Evolutionary conservation across 176 grass and related monocot species (phyloP), one percentile per base, ranked within the genome.

Genomic region (Triticum monococcum): DNA sequence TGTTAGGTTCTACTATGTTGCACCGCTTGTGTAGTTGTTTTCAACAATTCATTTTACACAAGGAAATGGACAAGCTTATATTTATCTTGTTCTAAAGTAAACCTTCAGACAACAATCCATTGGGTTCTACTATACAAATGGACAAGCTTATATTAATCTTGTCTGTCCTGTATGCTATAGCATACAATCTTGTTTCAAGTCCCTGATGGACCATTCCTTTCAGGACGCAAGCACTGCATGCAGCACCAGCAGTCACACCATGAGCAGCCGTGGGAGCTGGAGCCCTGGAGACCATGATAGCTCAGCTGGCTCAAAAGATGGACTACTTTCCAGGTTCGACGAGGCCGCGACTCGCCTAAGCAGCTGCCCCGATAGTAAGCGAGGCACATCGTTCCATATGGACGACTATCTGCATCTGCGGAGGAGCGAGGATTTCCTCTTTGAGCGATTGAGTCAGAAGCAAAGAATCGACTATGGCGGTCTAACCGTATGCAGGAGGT

Each of bases 201-300:
- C 35, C 52, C 33, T 80, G 75, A 70, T 66, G 68, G 60, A 59
- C 22, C 8, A 40, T 86, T 37, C 24, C 41, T 85, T 85, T 81
- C 88, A 99, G 97, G 94, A 75, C 82, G 77, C 75, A 85, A 81
- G 54, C 83, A 80, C 35, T 10, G 78, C 76, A 68, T 84, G 40
- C 63, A 84, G 76, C 82, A 88, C 61, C 28, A 91, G 88, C 50
- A 66, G 65, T 77, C 67, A 84, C 50, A 37, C 59, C 12, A 37
- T 23, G 65, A 96, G 94, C 73, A 93, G 94, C 84, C 87, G 87
- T 37, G 92, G 90, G 68, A 99, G 92, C 79, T 93, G 97, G 92
- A 99, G 85, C 63, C 89, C 92, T 82, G 92, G 85, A 64, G 86
- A 87, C 9, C 41, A 82, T 61, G 70, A 65, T 48, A 84, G 62